Conservation (phyloP, 2,329 filamentous ascomycete species). For the Fusarium denticulatum region DNA sequence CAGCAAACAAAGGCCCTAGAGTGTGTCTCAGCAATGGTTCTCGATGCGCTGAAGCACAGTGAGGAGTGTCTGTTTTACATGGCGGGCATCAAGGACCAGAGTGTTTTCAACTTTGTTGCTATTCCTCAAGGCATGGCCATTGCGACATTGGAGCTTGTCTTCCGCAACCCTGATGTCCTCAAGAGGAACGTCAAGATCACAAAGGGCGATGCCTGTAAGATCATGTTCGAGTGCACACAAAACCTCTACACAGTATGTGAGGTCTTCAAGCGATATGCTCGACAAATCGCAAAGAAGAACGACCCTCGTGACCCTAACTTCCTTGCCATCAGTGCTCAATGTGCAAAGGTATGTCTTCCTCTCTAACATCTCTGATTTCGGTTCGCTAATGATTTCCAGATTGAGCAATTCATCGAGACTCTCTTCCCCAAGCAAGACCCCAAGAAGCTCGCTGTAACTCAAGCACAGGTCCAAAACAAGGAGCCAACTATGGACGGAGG, state of each 20-base stretch:
- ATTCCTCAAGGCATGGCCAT: constrained; percentile 99
- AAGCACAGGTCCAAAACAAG: constrained; percentile 51
- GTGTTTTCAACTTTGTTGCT: constrained; percentile 98
- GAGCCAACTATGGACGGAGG: constrained; percentile 62
- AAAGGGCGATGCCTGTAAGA: constrained; percentile 88
- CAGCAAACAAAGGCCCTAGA: constrained; percentile 81
- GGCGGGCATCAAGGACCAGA: constrained; percentile 92
- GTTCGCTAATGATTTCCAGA: constrained; percentile 58
- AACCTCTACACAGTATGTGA: constrained; percentile 85
- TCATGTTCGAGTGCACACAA: constrained; percentile 94
- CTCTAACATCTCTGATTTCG: not conserved
- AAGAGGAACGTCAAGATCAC: constrained; percentile 94
- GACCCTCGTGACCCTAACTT: constrained; percentile 93
- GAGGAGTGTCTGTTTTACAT: constrained; percentile 99
- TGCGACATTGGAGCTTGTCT: constrained; percentile 89
- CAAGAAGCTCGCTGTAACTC: constrained; percentile 61
- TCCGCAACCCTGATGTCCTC: constrained; percentile 90
- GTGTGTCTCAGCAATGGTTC: constrained; percentile 92
- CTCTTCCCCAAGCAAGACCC: constrained; percentile 88
- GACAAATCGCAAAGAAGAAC: constrained; percentile 92
- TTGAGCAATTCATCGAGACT: constrained; percentile 94
- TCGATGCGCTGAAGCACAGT: constrained; percentile 85
- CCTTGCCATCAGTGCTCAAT: constrained; percentile 88
- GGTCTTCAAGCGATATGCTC: constrained; percentile 80
- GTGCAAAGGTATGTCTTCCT: constrained; percentile 73